Evolutionary conservation across 805 yeast species (phyloP).

Genomic region (Candida caryicola): DNA sequence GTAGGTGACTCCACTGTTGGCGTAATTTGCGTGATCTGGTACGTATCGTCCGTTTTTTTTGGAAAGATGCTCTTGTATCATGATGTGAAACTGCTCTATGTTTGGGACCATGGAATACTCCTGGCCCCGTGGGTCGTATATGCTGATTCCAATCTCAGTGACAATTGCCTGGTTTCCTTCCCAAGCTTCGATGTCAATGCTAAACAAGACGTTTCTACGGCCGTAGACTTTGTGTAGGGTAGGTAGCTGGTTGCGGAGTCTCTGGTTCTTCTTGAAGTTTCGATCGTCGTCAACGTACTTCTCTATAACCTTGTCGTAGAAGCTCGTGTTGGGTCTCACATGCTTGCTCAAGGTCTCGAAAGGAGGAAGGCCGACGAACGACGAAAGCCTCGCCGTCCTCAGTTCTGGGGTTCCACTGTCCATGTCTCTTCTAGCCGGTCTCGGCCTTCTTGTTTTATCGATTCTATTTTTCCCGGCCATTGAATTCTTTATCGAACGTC

Average conservation of each 20-base stretch:
- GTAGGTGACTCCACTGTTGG: slow-evolving; percentile 48
- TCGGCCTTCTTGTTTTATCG: no score
- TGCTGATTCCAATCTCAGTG: slow-evolving; percentile 58
- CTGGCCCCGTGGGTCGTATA: slow-evolving; percentile 54
- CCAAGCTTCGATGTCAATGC: slow-evolving; percentile 58
- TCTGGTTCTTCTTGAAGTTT: slow-evolving; percentile 1
- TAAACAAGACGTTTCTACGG: slow-evolving; percentile 33
- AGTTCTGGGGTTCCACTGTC: no score
- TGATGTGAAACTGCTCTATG: slow-evolving; percentile 39
- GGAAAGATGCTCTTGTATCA: slow-evolving; percentile 43
- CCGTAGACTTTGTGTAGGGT: slow-evolving; percentile 21
- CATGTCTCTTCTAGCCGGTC: no score
- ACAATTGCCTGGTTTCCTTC: slow-evolving; percentile 42
- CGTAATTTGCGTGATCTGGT: slow-evolving; percentile 50
- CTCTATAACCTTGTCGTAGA: background rate
- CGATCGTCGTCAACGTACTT: background rate
- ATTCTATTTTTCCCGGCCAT: no score
- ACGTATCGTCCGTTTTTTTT: slow-evolving; percentile 52
- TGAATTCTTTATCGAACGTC: no score
- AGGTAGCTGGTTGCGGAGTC: slow-evolving; percentile 5
- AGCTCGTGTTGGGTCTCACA: background rate
- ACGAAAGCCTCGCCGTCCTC: no score
- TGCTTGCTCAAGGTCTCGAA: background rate
- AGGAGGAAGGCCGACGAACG: background rate
- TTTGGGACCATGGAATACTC: slow-evolving; percentile 35